Percentiles rank a stretch among this genome's conserved stretches.
These are phyloP conservation scores for Salinomyces thailandicus DNA, from an alignment of 2,329 filamentous ascomycete genomes.

Conservation along the genomic window DNA sequence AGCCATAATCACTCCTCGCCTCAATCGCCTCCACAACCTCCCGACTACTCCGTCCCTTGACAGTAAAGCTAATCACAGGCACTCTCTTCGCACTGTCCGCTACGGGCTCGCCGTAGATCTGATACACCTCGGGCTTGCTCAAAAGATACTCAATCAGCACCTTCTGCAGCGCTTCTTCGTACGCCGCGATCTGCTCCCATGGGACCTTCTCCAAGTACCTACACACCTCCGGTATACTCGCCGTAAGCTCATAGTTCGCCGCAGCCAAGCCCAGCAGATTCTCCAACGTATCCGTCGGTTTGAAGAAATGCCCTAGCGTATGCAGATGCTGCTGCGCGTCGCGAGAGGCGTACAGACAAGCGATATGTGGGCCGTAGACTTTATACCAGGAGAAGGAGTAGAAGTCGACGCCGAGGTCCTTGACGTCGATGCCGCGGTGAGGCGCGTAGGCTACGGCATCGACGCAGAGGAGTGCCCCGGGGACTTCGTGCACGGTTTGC, in stretches of 20 bases:
- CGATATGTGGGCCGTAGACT: slow-evolving; percentile 66
- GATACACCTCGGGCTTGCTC: slow-evolving; percentile 39
- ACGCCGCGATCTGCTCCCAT: slow-evolving; percentile 45
- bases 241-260: slow-evolving; percentile 59
- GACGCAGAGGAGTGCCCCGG: slow-evolving; percentile 54
- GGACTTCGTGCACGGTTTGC: slow-evolving; percentile 40
- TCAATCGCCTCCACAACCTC: slow-evolving; percentile 54
- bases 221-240: slow-evolving; percentile 50
- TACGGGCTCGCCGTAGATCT: slow-evolving; percentile 48
- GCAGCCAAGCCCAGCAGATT: slow-evolving; percentile 60
- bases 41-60: slow-evolving; percentile 46
- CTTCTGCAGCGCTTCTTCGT: slow-evolving; percentile 51
- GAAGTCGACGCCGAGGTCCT: slow-evolving; percentile 59
- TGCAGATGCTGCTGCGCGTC: slow-evolving; percentile 46
- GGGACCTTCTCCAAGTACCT: slow-evolving; percentile 38
- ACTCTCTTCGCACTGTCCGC: slow-evolving; percentile 43
- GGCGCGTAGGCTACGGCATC: slow-evolving; percentile 71
- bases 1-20: slow-evolving; percentile 46
- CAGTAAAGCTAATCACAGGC: slow-evolving; percentile 56
- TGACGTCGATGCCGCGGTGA: slow-evolving; percentile 59
- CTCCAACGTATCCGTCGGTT: slow-evolving; percentile 45
- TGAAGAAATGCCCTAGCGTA: slow-evolving; percentile 59
- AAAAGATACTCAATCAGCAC: slow-evolving; percentile 51
- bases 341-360: slow-evolving; percentile 56
- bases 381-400: slow-evolving; percentile 80